phyloP scores from a whole-genome alignment of 1,284 basidiomycete species.

The Binderoboletus segoi region DNA sequence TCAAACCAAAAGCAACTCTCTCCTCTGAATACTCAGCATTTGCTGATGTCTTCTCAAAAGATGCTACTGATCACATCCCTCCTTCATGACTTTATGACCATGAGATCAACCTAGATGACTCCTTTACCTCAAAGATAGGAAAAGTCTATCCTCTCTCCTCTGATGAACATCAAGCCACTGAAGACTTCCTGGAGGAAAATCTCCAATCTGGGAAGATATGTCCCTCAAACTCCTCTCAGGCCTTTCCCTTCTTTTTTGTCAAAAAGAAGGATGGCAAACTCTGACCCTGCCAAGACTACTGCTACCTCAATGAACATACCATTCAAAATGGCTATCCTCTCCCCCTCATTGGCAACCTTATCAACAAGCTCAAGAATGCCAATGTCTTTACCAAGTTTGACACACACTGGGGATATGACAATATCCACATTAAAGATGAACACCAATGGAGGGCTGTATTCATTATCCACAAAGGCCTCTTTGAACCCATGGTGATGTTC shows the following conservation, averaged over 20 bases:
- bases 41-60: too few species aligned
- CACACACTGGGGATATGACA: neutral
- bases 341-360: slow-evolving; percentile 32
- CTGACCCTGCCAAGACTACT: neutral
- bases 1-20: too few species aligned
- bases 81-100: neutral
- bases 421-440: slow-evolving; percentile 24
- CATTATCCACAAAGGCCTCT: neutral
- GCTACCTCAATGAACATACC: neutral
- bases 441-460: slow-evolving; percentile 16
- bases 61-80: too few species aligned
- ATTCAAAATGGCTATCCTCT: slow-evolving; percentile 6
- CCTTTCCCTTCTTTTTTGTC: neutral
- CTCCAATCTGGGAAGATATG: neutral
- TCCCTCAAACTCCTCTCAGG: neutral
- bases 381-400: slow-evolving; percentile 13
- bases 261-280: slow-evolving; percentile 1
- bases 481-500: too few species aligned
- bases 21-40: too few species aligned
- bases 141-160: neutral
- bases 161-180: neutral
- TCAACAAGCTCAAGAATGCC: slow-evolving; percentile 23
- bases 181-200: neutral
- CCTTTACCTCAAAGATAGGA: neutral
- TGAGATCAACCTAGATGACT: neutral